phyloP scores from a whole-genome alignment of 495 filamentous ascomycete species.

The Paragyromitra xinjiangensis region DNA sequence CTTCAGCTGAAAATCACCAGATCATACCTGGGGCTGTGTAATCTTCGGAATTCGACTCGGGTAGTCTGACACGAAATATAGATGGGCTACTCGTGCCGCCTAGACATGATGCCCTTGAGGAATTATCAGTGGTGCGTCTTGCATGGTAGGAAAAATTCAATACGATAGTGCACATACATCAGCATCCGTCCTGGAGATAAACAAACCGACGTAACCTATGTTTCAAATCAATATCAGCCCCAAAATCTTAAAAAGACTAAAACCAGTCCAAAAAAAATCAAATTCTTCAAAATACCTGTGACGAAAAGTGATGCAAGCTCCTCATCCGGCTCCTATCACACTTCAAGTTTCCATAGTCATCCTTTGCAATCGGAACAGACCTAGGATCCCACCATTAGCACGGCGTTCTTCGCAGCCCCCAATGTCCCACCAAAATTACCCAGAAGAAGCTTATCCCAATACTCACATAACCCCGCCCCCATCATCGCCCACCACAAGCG shows the following conservation, averaged over 20 bases:
- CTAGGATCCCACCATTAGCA: constrained; percentile 23
- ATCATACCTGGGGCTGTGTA: constrained; percentile 26
- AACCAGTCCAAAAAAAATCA: neutral
- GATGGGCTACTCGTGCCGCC: constrained; percentile 37
- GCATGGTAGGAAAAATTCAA: neutral
- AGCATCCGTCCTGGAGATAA: constrained; percentile 57
- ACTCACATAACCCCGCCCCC: constrained; percentile 43
- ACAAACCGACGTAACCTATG: constrained; percentile 50
- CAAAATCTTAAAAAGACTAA: neutral
- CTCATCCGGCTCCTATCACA: constrained; percentile 12
- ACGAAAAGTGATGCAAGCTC: constrained; percentile 40
- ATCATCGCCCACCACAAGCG: constrained; percentile 37
- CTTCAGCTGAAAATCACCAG: neutral
- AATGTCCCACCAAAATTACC: neutral
- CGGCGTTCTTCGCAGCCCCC: neutral
- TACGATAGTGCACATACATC: constrained; percentile 61
- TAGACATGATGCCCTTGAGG: constrained; percentile 50
- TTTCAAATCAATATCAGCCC: neutral
- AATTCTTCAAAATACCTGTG: constrained; percentile 21
- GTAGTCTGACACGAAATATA: constrained; percentile 37
- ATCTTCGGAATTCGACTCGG: constrained; percentile 27
- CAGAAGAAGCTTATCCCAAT: constrained; percentile 6
- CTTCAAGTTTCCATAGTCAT: constrained; percentile 23
- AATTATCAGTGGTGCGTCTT: constrained; percentile 3
- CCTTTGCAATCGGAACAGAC: constrained; percentile 7